These are phyloP conservation scores for Aspergillus sparsus DNA, from an alignment of 495 filamentous ascomycete genomes.

Conservation along the genomic window DNA sequence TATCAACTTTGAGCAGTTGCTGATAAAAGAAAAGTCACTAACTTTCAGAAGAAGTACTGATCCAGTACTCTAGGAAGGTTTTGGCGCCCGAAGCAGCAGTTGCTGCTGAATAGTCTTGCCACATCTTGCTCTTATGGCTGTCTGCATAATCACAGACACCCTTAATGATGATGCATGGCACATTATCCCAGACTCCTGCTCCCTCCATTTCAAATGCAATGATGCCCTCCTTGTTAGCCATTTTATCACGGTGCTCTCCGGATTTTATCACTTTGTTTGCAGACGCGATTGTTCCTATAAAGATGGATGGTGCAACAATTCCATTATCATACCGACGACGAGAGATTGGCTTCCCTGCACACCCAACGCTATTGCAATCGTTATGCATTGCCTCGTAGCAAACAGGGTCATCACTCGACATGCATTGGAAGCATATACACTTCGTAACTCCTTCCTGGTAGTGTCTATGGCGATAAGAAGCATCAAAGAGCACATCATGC, in stretches of 20 bases:
- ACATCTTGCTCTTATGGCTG: constrained; percentile 41
- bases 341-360: background rate
- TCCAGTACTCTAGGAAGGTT: constrained; percentile 18
- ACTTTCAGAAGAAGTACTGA: constrained; percentile 20
- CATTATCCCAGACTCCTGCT: constrained; percentile 41
- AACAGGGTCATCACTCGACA: too few relatives aligned
- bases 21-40: too few relatives aligned
- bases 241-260: constrained; percentile 21
- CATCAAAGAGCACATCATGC: constrained; percentile 30
- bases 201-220: constrained; percentile 48
- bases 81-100: constrained; percentile 39
- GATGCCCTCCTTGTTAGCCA: constrained; percentile 15
- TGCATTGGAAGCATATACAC: too few relatives aligned
- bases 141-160: constrained; percentile 48
- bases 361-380: background rate
- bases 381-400: background rate
- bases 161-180: constrained; percentile 40
- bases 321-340: background rate
- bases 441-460: background rate
- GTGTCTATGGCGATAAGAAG: constrained; percentile 36
- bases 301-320: constrained; percentile 22
- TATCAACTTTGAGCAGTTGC: too few relatives aligned
- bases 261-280: constrained; percentile 30
- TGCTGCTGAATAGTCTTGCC: constrained; percentile 41
- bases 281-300: constrained; percentile 32